phyloP scores from a whole-genome alignment of 2,329 filamentous ascomycete species.

The Aspergillus sp. region DNA sequence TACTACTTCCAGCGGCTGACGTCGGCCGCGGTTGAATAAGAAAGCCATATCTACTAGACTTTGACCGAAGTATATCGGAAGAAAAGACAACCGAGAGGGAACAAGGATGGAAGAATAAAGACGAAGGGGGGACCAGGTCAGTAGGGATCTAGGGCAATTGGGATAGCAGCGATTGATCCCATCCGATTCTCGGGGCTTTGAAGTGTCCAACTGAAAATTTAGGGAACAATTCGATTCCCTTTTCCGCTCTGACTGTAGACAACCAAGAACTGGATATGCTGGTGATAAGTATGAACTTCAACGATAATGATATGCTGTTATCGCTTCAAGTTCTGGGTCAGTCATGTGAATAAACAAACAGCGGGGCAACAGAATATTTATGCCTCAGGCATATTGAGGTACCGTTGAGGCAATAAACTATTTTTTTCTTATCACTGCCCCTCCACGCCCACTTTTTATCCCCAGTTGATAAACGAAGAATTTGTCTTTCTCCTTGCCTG shows the following conservation, averaged over 20 bases:
- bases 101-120: background rate
- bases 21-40: constrained; percentile 58
- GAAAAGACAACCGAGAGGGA: constrained; percentile 6
- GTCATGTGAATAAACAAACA: constrained; percentile 18
- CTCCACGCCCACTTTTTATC: constrained; percentile 8
- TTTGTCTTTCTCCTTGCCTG: background rate
- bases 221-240: background rate
- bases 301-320: constrained; percentile 4
- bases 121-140: constrained; percentile 2
- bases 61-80: constrained; percentile 5
- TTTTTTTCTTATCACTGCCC: constrained; percentile 20
- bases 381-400: constrained; percentile 4
- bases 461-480: background rate
- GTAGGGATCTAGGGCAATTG: background rate
- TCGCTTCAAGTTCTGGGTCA: constrained; percentile 6
- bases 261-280: background rate
- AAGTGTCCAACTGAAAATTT: background rate
- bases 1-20: constrained; percentile 56
- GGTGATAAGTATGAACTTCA: background rate
- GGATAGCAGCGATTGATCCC: background rate
- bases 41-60: constrained; percentile 54
- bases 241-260: background rate
- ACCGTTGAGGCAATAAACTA: constrained; percentile 12
- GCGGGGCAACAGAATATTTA: constrained; percentile 20
- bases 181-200: background rate